Conservation (phyloP, 495 filamentous ascomycete genomes). For the Podospora appendiculata region DNA sequence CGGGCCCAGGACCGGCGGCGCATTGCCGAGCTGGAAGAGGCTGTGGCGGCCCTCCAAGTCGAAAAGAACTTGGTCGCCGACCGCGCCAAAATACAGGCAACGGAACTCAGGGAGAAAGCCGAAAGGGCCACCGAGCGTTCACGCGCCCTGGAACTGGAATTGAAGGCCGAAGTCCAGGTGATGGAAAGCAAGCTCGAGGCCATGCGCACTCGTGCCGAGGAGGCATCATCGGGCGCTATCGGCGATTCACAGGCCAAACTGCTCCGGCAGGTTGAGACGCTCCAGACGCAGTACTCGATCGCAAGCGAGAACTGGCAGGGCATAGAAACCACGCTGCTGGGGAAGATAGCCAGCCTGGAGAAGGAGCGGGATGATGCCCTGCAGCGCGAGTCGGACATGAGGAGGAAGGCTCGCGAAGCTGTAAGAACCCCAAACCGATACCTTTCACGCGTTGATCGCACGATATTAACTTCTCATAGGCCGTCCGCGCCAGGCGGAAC, state of each 20-base stretch:
- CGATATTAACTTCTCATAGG: conserved; percentile 37
- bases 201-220: conserved; percentile 77
- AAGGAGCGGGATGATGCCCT: conserved; percentile 81
- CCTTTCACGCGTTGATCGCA: background rate
- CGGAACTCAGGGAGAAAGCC: conserved; percentile 59
- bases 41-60: conserved; percentile 60
- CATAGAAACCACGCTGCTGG: conserved; percentile 74
- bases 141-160: conserved; percentile 62
- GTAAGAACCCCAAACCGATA: conserved; percentile 46
- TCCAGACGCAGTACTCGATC: conserved; percentile 91
- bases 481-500: conserved; percentile 60
- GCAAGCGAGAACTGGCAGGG: conserved; percentile 98
- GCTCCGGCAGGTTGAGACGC: conserved; percentile 85
- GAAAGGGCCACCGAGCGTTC: conserved; percentile 70
- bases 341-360: conserved; percentile 67
- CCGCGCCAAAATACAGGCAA: conserved; percentile 58
- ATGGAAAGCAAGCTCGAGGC: conserved; percentile 89
- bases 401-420: conserved; percentile 78
- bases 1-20: conserved; percentile 58
- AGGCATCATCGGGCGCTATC: conserved; percentile 72
- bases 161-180: conserved; percentile 72
- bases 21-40: conserved; percentile 62
- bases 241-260: conserved; percentile 87
- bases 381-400: conserved; percentile 75
- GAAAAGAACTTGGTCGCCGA: conserved; percentile 72